Evolutionary conservation across 2,329 filamentous ascomycete genomes (phyloP), one percentile per base, ranked within the genome.

Genomic region (Colletotrichum plurivorum): DNA sequence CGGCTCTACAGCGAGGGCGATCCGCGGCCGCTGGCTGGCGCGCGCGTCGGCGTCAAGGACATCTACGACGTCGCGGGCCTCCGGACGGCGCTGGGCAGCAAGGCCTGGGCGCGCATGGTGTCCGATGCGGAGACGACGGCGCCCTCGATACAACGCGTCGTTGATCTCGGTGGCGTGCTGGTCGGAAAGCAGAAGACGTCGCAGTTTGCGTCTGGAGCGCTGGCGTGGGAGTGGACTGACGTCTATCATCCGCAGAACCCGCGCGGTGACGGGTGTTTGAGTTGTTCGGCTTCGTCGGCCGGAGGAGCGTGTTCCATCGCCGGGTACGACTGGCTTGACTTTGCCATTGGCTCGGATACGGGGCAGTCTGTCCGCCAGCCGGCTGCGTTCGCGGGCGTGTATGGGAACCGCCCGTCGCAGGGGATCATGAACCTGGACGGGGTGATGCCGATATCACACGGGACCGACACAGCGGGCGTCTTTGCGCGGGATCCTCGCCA

Each of bases 91-190:
- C 81, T 86, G 39, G 90, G 89, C 0, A 91, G 89, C 63, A 80
- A 87, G 39, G 85, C 89, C 2, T 92, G 86, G 82, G 84, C 84
- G 22, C 78, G 84, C 41, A 76, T 92, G 3, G 87, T 89, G 62
- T 79, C 81, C 1, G 74, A 82, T 3, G 79, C 82, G 0, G 82
- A 78, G 2, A 74, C 73, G 3, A 90, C 87, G 1, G 85, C 87
- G 0, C 74, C 83, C 0, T 81, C 85, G 1, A 83, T 90, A 0
- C 85, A 89, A 58, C 80, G 82, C 2, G 77, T 93, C 1, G 82
- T 92, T 4, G 84, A 89, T 61, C 83, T 87, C 2, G 91, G 91
- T 0, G 90, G 88, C 0, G 77, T 88, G 9, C 74, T 88, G 12
- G 78, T 89, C 0, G 86, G 87, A 3, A 88, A 87, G 77, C 85